A percentile compares a stretch with the other conserved stretches of the same genome.
These are phyloP conservation scores for Calvatia gigantea DNA, from an alignment of 768 basidiomycete genomes.

Conservation along the genomic window DNA sequence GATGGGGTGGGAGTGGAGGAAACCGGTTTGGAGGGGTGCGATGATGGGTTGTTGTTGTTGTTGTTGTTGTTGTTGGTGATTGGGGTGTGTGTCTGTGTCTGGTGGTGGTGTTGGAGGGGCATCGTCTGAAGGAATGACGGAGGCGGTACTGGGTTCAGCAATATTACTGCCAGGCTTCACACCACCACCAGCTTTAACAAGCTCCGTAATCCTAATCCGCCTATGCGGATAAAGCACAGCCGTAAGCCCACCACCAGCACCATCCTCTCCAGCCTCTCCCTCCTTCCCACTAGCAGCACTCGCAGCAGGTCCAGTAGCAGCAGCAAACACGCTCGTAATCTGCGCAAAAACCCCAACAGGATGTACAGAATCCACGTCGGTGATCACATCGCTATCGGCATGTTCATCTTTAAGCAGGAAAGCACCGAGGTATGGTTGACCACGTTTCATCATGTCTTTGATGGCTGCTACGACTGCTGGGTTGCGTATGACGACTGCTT, in stretches of 20 bases:
- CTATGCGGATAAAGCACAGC: conserved; percentile 94
- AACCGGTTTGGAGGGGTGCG: conserved; percentile 78
- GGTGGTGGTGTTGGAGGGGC: not conserved
- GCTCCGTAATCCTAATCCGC: conserved; percentile 82
- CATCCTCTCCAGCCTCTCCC: conserved; percentile 72
- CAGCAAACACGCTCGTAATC: conserved; percentile 89
- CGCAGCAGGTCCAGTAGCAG: too few species aligned
- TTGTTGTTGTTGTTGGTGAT: too few species aligned
- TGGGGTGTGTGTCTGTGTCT: conserved; percentile 7
- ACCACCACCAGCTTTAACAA: conserved; percentile 63
- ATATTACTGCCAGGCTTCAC: conserved; percentile 18
- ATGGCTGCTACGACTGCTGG: conserved; percentile 90
- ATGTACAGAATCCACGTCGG: conserved; percentile 83
- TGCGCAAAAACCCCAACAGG: conserved; percentile 95
- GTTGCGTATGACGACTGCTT: conserved; percentile 91
- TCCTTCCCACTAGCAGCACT: conserved; percentile 49
- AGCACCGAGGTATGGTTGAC: conserved; percentile 95
- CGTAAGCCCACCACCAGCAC: too few species aligned
- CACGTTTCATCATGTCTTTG: conserved; percentile 94
- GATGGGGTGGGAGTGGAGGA: conserved; percentile 75
- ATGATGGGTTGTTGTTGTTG: too few species aligned
- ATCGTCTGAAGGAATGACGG: not conserved
- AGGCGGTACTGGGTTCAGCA: conserved; percentile 7
- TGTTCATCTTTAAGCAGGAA: conserved; percentile 95
- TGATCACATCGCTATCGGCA: conserved; percentile 89